Evolutionary conservation across 1,139 yeast genomes (phyloP), one percentile per base, ranked within the genome.

Genomic region (Zhuliangozyma blackwelliae): DNA sequence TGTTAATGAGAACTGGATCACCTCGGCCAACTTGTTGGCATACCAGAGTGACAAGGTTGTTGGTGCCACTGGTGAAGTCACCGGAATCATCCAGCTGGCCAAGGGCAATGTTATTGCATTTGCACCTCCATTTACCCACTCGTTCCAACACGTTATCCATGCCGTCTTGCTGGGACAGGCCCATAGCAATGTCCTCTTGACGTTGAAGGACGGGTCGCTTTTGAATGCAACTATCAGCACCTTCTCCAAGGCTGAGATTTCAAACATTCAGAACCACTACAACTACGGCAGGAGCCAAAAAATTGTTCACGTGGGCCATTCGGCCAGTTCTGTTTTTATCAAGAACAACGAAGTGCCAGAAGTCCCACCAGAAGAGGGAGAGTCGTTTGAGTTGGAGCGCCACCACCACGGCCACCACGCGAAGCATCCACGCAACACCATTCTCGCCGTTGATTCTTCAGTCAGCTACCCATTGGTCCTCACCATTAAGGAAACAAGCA

Each of bases 1-100:
- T 3, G 65, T 79, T 34, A 85, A 82, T 1, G 63, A 70, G 27
- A 76, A 82, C 57, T 85, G 95, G 95, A 72, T 83, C 34, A 65
- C 82, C 20, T 67, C 82, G 27, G 89, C 82, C n/a, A 79, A 76
- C 47, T 53, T 85, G 31, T 63, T 81, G 36, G 64, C 79, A 5
- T 86, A 85, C 81, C 80, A 81, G 54, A 66, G 67, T 40, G 49
- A 53, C 1, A 45, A 59, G 3, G 66, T 78, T 25, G 59, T 52
- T 7, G 52, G 50, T 21, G 57, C 71, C 12, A 41, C 51, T 12
- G 84, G 83, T 36, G 53, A 52, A n/a, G 45, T 74, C 2, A 32
- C 57, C 1, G 38, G 47, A n/a, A 48, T 54, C n/a, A 51, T 44
- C 29, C 56, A 55, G 37, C 28, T 40, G 1, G 50, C 43, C 26